Base-by-base conservation (phyloP, 306 rosid species). In the Echinosophora koreensis region DNA sequence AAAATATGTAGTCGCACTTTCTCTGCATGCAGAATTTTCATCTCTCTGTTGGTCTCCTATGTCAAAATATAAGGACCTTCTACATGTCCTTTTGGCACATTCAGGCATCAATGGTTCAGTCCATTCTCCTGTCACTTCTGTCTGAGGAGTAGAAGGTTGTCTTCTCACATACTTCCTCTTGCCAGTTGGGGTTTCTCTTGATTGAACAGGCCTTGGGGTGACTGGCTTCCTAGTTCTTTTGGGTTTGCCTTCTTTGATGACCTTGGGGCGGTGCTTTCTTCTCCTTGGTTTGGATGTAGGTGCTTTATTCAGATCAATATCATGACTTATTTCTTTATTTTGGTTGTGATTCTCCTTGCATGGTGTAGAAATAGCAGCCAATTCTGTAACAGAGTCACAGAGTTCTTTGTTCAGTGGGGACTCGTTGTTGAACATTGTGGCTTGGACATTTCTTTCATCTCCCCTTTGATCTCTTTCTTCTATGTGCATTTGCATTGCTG, bases 251-350 rank as follows among this genome's bases (percentile, higher is more conserved):
- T 96, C 99, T 22, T 0, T 81, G 71, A 96, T 60, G 82, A 96
- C 99, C 90, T 91, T 96, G 46, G 99, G 96, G 66, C 99, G 85
- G 81, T 96, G 97, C 83, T 88, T 96, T 81, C 67, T 91, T 55
- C 92, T 86, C 64, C 69, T 89, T 66, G 82, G 84, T 87, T 82
- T 96, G 50, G 44, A 67, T 66, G 69, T 83, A 13, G 92, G 88
- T 15, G 81, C 84, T 74, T 77, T 74, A 64, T 87, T 90, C 46
- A 87, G 80, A 78, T 86, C 86, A 56, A 89, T 73, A 42, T 1
- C 76, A 7, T 71, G 68, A 71, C 58, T 63, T 66, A 77, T 78
- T 68, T 81, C 90, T 80, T 85, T 73, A 47, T 73, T 73, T 52
- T 72, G 73, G 77, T 66, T 83, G 65, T 78, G 77, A 60, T 67